Percentiles rank a stretch among this genome's conserved stretches.
Conservation (phyloP, 139 green algal genomes). For the Gonium pectorale region DNA sequence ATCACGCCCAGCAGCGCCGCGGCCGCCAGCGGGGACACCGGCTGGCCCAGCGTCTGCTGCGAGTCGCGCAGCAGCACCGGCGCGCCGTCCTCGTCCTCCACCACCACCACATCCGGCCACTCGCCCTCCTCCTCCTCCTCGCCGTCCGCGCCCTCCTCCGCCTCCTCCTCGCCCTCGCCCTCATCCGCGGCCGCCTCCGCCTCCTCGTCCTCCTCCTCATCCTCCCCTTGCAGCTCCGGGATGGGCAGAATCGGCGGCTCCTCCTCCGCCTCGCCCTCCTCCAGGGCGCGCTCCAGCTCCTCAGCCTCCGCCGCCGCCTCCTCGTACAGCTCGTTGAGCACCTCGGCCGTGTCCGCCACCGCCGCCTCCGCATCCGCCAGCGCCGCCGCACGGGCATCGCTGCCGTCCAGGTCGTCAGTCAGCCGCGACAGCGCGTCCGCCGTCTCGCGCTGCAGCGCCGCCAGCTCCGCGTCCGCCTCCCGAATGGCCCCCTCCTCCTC, state of each 20-base stretch:
- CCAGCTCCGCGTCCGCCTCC: not conserved
- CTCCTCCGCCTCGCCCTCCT: not conserved
- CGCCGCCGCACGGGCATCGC: not conserved
- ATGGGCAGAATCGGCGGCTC: too few relatives aligned
- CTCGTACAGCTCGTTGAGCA: not conserved
- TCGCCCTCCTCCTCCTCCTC: not conserved
- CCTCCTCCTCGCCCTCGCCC: conserved; percentile 4
- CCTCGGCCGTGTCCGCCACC: not conserved
- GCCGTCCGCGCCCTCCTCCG: not conserved
- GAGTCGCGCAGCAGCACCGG: too few relatives aligned
- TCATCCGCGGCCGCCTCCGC: not conserved
- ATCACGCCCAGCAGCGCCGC: not conserved
- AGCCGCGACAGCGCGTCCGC: conserved; percentile 3
- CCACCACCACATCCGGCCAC: not conserved
- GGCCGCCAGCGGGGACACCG: not conserved
- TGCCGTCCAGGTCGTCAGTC: not conserved
- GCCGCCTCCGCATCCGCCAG: not conserved
- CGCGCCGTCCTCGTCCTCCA: not conserved
- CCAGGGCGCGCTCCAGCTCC: not conserved
- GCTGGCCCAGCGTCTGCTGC: not conserved
- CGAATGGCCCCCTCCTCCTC: not conserved
- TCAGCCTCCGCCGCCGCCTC: not conserved
- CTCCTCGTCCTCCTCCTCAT: not conserved
- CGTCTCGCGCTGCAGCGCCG: not conserved
- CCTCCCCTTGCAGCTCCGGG: not conserved